phyloP scores from a whole-genome alignment of 2,329 filamentous ascomycete genomes.

The Trichoderma sp. region DNA sequence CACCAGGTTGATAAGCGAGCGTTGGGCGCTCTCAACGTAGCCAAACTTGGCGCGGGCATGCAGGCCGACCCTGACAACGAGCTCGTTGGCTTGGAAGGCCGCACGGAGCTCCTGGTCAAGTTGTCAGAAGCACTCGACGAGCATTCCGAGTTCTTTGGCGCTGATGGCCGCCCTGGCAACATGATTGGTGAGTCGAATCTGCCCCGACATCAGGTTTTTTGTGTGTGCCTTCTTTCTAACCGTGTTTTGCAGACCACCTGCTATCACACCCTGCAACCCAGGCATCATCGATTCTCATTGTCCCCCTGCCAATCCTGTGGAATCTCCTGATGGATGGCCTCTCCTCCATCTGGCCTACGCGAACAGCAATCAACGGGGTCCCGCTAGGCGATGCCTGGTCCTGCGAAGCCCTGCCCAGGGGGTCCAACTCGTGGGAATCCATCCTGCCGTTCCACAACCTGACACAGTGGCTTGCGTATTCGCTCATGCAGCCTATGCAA shows the following conservation, averaged over 20 bases:
- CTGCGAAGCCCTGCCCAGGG: conserved; percentile 74
- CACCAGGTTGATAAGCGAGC: conserved; percentile 86
- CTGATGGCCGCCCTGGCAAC: conserved; percentile 81
- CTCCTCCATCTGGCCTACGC: conserved; percentile 81
- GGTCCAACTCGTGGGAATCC: conserved; percentile 61
- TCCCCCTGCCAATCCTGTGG: conserved; percentile 86
- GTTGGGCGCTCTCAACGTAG: conserved; percentile 68
- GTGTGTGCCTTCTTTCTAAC: conserved; percentile 24
- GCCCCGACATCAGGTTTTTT: conserved; percentile 4
- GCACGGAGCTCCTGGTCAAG: conserved; percentile 72
- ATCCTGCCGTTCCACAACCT: conserved; percentile 92
- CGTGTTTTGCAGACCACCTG: conserved; percentile 72
- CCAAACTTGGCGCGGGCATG: conserved; percentile 69
- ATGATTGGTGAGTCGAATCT: conserved; percentile 70
- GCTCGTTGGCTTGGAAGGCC: conserved; percentile 80
- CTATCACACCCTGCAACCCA: conserved; percentile 86
- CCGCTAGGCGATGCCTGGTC: conserved; percentile 94
- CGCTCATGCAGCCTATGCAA: conserved; percentile 87
- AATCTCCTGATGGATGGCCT: conserved; percentile 84
- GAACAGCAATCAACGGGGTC: conserved; percentile 81
- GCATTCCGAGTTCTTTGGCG: conserved; percentile 80
- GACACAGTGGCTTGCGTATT: conserved; percentile 93
- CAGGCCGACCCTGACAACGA: conserved; percentile 80
- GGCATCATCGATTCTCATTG: conserved; percentile 81
- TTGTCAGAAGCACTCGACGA: conserved; percentile 70